A percentile compares a stretch with the other conserved stretches of the same genome.
These are phyloP conservation scores for Fraxinus sp. DNA, from an alignment of 305 asterid species.

Conservation along the genomic window DNA sequence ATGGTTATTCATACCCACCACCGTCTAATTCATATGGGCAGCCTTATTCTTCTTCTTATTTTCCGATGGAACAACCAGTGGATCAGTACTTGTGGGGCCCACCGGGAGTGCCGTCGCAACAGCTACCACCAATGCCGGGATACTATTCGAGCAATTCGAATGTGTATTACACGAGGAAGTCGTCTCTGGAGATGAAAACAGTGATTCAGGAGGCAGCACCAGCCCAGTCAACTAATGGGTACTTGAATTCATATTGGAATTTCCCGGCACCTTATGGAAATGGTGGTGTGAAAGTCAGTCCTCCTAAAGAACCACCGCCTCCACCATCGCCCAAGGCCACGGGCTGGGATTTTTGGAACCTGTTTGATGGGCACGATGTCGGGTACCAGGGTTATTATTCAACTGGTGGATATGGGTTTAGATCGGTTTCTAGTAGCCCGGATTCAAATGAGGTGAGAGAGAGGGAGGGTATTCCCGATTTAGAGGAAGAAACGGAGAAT, in stretches of 20 bases:
- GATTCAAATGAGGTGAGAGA: slow-evolving; percentile 86
- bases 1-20: slow-evolving; percentile 33
- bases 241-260: slow-evolving; percentile 54
- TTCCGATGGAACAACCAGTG: slow-evolving; percentile 21
- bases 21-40: slow-evolving; percentile 31
- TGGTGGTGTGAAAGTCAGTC: slow-evolving; percentile 38
- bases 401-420: slow-evolving; percentile 38
- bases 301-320: slow-evolving; percentile 63
- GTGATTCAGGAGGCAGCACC: slow-evolving; percentile 65
- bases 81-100: slow-evolving; percentile 34
- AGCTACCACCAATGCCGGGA: slow-evolving; percentile 35
- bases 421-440: slow-evolving; percentile 70
- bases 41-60: slow-evolving; percentile 26
- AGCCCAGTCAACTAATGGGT: slow-evolving; percentile 47
- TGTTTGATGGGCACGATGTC: slow-evolving; percentile 55
- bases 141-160: slow-evolving; percentile 38
- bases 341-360: slow-evolving; percentile 75
- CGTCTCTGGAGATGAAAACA: slow-evolving; percentile 60
- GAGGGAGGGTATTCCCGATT: slow-evolving; percentile 95
- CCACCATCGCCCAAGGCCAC: slow-evolving; percentile 81
- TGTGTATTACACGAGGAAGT: slow-evolving; percentile 72
- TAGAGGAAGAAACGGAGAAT: slow-evolving; percentile 90
- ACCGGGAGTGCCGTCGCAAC: slow-evolving; percentile 26
- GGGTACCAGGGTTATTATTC: slow-evolving; percentile 44
- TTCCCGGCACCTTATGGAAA: slow-evolving; percentile 36